Conservation (phyloP, 495 filamentous ascomycete genomes). For the Cercophora samala region DNA sequence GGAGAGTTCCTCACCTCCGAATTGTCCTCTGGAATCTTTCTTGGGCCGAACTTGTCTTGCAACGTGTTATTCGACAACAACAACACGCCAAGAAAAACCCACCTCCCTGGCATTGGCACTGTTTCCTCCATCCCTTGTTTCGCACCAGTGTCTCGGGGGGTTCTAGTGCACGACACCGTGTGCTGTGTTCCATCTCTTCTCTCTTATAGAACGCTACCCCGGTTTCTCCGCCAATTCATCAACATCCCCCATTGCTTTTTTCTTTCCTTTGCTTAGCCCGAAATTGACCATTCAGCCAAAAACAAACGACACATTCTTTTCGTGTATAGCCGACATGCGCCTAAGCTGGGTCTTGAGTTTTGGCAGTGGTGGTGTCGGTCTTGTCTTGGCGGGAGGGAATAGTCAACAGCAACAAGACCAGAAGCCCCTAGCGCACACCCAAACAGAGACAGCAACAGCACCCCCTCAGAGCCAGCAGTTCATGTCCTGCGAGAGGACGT, state of each 20-base stretch:
- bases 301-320: neutral
- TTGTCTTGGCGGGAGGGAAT: neutral
- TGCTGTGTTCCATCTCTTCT: too few species aligned
- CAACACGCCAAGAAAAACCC: neutral
- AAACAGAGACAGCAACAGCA: neutral
- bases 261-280: too few species aligned
- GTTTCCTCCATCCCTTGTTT: too few species aligned
- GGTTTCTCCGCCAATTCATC: too few species aligned
- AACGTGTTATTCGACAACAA: too few species aligned
- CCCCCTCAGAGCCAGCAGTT: constrained; percentile 10
- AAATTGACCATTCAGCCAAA: too few species aligned
- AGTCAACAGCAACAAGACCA: neutral
- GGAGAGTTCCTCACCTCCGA: neutral
- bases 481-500: constrained; percentile 37
- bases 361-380: neutral
- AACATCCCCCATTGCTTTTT: too few species aligned
- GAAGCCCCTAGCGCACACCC: neutral
- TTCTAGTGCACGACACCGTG: too few species aligned
- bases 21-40: too few species aligned
- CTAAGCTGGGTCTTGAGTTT: neutral
- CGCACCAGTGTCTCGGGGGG: too few species aligned
- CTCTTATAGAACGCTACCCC: too few species aligned
- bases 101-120: neutral
- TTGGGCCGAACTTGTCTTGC: neutral
- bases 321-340: neutral